Conservation (phyloP, 2,329 filamentous ascomycete species). For the Colletotrichum higginsianum region DNA sequence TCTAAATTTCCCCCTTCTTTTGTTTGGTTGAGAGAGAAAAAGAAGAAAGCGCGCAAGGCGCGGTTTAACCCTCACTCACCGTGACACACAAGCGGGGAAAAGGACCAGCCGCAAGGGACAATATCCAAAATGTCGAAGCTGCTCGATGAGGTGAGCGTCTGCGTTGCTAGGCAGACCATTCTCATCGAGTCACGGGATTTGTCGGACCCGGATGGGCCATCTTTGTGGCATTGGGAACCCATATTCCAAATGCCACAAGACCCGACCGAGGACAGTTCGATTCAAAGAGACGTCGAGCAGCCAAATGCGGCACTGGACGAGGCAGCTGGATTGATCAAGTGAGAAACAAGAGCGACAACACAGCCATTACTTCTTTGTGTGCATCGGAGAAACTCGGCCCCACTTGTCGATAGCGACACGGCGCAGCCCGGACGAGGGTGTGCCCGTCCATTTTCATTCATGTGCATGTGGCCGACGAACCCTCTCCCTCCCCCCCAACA, state of each 20-base stretch:
- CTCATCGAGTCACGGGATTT: background rate
- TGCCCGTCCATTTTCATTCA: constrained; percentile 13
- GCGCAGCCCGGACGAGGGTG: constrained; percentile 16
- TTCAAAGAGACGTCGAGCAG: background rate
- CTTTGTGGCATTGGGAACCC: background rate
- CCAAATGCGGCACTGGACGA: background rate
- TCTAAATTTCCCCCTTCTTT: background rate
- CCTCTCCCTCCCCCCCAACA: background rate
- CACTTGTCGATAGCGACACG: constrained; percentile 3
- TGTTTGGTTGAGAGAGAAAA: background rate
- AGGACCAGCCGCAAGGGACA: background rate
- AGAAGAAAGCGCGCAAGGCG: background rate
- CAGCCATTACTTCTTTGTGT: background rate
- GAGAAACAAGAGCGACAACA: background rate
- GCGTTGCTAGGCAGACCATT: background rate
- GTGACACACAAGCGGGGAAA: background rate
- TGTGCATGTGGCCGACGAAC: constrained; percentile 19
- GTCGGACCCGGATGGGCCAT: background rate
- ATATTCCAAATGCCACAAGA: background rate
- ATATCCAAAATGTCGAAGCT: background rate
- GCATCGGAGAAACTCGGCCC: constrained; percentile 34
- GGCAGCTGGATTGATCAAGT: constrained; percentile 8
- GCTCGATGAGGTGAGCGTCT: background rate
- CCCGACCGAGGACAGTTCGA: background rate
- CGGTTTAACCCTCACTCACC: background rate